Evolutionary conservation across 2,329 filamentous ascomycete species (phyloP), one percentile per base, ranked within the genome.

Genomic region (Furcasterigmium furcatum): DNA sequence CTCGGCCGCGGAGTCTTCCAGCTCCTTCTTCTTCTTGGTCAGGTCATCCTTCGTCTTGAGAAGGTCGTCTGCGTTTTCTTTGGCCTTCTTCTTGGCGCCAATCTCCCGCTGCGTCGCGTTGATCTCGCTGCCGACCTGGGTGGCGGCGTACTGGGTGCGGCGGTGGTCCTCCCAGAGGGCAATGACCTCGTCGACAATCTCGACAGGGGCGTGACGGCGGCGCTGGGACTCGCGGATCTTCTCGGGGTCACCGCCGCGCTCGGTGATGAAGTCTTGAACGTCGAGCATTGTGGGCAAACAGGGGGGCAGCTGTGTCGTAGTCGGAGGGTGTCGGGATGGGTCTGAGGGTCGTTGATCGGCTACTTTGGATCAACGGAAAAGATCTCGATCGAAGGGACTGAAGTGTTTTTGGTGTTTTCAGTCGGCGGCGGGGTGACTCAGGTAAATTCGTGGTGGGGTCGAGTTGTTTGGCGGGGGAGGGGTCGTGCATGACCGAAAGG

Each of bases 101-200:
- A 97, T 95, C 64, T 91, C 83, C 71, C 95, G 96, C 66, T 95
- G 88, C 24, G 90, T 79, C 18, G 80, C 84, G 71, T 97, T 97
- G 68, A 96, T 91, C 71, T 88, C 84, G 58, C 83, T 84, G 55
- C 86, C 87, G 56, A 94, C 79, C 65, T 95, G 89, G 18, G 85
- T 89, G 8, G 84, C 87, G 45, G 79, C 82, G 62, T 92, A 94
- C 13, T 14, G 24, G 9, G n/a, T 21, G 14, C 5, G 16, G 58
- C 88, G 82, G 68, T 92, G 88, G 58, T 92, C 89, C 64, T 95
- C 87, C 64, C 87, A 96, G 62, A 95, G 73, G 19, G 77, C 78
- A 63, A 96, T 94, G 49, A 97, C 83, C 71, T 95, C 87, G 72
- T 99, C 92, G 21, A 99, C 92, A 40, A 86, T 75, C 62, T 90